A percentile compares a stretch with the other conserved stretches of the same genome.
phyloP scores from a whole-genome alignment of 352 stramenopile genomes.

The Pythium volutum region DNA sequence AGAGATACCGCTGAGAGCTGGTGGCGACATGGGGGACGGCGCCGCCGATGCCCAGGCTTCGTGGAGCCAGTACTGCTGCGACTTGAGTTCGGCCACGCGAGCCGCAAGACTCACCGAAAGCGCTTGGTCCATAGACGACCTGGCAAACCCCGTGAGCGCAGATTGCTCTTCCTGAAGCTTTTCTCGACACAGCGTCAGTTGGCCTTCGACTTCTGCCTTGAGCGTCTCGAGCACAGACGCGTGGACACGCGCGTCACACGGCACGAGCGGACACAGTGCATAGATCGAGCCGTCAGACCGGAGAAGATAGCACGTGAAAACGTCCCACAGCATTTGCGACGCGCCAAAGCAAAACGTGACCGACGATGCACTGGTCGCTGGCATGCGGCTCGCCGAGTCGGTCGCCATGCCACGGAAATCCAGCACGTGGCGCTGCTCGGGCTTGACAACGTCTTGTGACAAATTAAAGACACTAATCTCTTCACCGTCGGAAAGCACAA shows the following conservation, averaged over 20 bases:
- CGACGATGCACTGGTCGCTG: conserved; percentile 26
- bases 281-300: conserved; percentile 70
- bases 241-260: conserved; percentile 51
- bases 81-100: conserved; percentile 63
- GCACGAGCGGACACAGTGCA: conserved; percentile 65
- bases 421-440: conserved; percentile 66
- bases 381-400: conserved; percentile 9
- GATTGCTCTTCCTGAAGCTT: conserved; percentile 38
- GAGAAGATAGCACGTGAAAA: conserved; percentile 74
- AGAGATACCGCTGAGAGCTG: background rate
- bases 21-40: background rate
- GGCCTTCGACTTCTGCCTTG: conserved; percentile 59
- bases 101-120: conserved; percentile 28
- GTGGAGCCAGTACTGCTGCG: conserved; percentile 82
- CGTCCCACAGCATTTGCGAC: conserved; percentile 55
- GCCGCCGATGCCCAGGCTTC: conserved; percentile 48
- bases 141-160: conserved; percentile 2
- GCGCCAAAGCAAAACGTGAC: conserved; percentile 64
- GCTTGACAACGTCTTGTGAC: conserved; percentile 56
- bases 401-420: conserved; percentile 38
- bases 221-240: conserved; percentile 45
- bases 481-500: conserved; percentile 70
- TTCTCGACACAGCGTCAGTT: conserved; percentile 38
- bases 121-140: background rate
- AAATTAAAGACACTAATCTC: conserved; percentile 75